phyloP scores from a whole-genome alignment of 495 filamentous ascomycete species.

The Talaromyces nanjingensis region DNA sequence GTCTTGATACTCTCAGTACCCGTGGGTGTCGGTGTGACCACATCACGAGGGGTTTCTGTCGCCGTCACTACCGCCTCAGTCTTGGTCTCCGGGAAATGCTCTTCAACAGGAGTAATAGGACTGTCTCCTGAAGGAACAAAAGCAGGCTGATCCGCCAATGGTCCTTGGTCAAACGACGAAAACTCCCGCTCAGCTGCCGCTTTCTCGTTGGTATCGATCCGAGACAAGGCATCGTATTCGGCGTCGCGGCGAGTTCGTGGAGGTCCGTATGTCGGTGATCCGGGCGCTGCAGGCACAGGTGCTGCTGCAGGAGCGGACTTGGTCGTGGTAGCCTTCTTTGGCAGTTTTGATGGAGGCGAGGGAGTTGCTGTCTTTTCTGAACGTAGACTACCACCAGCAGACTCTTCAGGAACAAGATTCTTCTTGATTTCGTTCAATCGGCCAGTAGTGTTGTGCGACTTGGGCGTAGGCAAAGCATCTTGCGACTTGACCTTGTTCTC shows the following conservation, averaged over 20 bases:
- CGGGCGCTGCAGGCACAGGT: slow-evolving; percentile 20
- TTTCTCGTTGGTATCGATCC: slow-evolving; percentile 58
- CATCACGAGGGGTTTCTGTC: slow-evolving; percentile 4
- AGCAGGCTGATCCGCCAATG: slow-evolving; percentile 77
- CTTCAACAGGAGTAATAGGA: slow-evolving; percentile 24
- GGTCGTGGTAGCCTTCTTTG: slow-evolving; percentile 8
- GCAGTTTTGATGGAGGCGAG: slow-evolving; percentile 15
- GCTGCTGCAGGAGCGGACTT: slow-evolving; percentile 15
- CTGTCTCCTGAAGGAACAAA: slow-evolving; percentile 60
- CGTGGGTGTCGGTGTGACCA: slow-evolving; percentile 13
- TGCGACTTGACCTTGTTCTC: slow-evolving; percentile 36
- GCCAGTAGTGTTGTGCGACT: slow-evolving; percentile 12
- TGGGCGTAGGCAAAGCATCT: slow-evolving; percentile 20
- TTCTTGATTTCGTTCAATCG: slow-evolving; percentile 23
- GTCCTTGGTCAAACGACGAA: slow-evolving; percentile 84
- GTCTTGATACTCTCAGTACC: slow-evolving; percentile 10
- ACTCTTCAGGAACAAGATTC: slow-evolving; percentile 25
- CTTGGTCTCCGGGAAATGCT: slow-evolving; percentile 3
- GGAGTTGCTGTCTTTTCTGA: slow-evolving; percentile 13
- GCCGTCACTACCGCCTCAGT: not conserved
- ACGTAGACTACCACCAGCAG: slow-evolving; percentile 9
- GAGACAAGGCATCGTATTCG: slow-evolving; percentile 50
- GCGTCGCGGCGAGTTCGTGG: slow-evolving; percentile 43
- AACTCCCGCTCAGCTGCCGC: slow-evolving; percentile 64
- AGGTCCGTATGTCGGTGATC: slow-evolving; percentile 24